Conservation (phyloP, 305 asterid genomes). For the Solanum aculeatissimum region DNA sequence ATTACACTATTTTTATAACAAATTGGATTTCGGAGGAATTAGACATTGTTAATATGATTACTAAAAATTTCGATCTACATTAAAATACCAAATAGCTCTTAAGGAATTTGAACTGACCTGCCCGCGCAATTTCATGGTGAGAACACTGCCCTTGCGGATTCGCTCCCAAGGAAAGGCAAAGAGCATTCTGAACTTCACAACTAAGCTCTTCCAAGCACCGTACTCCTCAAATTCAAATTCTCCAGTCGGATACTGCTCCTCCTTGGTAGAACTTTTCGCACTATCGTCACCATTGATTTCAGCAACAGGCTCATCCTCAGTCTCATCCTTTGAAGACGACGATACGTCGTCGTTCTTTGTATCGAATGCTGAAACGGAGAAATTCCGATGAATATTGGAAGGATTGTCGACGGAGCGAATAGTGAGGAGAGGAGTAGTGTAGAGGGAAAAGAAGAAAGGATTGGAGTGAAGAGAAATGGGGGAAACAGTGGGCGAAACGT, state of each 20-base stretch:
- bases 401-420: background rate
- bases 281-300: constrained; percentile 6
- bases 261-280: constrained; percentile 1
- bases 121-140: constrained; percentile 79
- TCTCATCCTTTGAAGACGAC: constrained; percentile 1
- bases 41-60: background rate
- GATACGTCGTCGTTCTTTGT: constrained; percentile 8
- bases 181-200: constrained; percentile 66
- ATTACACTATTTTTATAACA: background rate
- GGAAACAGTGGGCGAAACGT: constrained; percentile 4
- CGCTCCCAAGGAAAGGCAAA: constrained; percentile 91
- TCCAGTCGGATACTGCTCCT: constrained; percentile 62
- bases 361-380: constrained; percentile 15
- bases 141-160: constrained; percentile 80
- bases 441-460: constrained; percentile 20
- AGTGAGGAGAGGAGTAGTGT: constrained; percentile 1
- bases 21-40: background rate
- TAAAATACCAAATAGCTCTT: background rate
- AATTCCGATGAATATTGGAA: background rate
- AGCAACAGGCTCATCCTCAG: background rate
- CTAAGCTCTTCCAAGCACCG: constrained; percentile 48
- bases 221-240: constrained; percentile 59
- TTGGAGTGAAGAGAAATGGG: constrained; percentile 28
- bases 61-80: background rate
- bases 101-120: constrained; percentile 32